Base-by-base conservation (phyloP, 305 asterid species). In the Fraxinus nigra region DNA sequence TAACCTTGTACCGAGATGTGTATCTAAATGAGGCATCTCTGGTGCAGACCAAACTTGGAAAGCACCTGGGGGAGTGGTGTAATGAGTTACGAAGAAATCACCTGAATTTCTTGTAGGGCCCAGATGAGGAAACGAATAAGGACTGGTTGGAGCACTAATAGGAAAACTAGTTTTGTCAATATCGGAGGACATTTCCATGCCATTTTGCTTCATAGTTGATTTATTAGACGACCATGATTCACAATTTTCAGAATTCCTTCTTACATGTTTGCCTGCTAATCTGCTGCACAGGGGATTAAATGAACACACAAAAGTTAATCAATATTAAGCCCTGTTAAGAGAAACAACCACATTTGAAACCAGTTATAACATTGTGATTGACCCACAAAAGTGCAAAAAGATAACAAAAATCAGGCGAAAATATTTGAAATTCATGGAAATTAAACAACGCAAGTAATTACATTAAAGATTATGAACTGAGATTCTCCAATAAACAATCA, bases 21-120 rank as follows among this genome's bases (percentile, higher is more conserved):
- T 78, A 80, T 89, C 92, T 9, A 86, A 78, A 75, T 84, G 85
- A 65, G 90, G 87, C 82, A 89, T 81, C 85, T 90, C 98, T 0
- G 97, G 97, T 0, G 94, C 94, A 40, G 97, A 94, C 93, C 91
- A 92, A 79, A 88, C 92, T 81, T 88, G 97, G 84, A 86, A 92
- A 75, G 87, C 59, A 16, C 91, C 84, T 1, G 89, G 90, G 8
- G 89, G 91, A 33, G 87, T 80, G 83, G 76, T 5, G 81, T 85
- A 86, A 22, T 76, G 78, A 78, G 81, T 75, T 56, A 86, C 78
- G 0, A 69, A 35, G 33, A 82, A 76, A 79, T 88, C 90, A 35
- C 8, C 26, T 6, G 4, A 4, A 18, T 72, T 43, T 59, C 33
- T 72, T 2, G 79, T 81, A 16, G 92, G 92, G 51, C 92, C 85